Evolutionary conservation across 2,329 filamentous ascomycete genomes (phyloP), one percentile per base, ranked within the genome.

Genomic region (Dothistroma septosporum): DNA sequence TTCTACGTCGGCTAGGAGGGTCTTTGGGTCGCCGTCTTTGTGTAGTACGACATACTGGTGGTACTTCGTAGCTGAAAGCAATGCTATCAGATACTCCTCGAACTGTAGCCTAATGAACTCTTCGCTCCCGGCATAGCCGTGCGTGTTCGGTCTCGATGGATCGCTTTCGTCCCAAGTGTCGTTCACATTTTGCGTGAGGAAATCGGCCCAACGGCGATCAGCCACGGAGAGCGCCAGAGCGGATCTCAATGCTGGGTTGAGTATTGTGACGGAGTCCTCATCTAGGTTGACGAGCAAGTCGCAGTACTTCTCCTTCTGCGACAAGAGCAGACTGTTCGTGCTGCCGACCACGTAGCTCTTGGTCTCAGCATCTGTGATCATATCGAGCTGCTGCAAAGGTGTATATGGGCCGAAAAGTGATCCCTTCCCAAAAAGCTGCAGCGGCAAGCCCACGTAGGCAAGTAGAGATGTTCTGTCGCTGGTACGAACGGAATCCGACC

Each of bases 311-410:
- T 99, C 93, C 74, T 87, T 95, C 74, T 99, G 94, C 71, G 97
- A 92, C 11, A 99, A 79, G 35, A 99, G 82, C 24, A 99, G 82
- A 6, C 92, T 96, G 75, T 99, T 99, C 41, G 94, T 99, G 67
- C 92, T 97, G 64, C 94, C 94, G 60, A 99, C 92, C 57, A 99
- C 89, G 71, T 97, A 99, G 1, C 93, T 97, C 77, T 96, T 97
- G 21, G 94, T 97, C 47, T 91, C 90, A 69, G 91, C 87, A 76
- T 97, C 93, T 56, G 93, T 93, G 46, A 99, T 83, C 68, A 97
- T 84, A 74, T 99, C 93, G 59, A 99, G 86, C 76, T 97, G 92
- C 76, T 99, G 94, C 19, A 99, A 80, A 19, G 94, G 94, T 0
- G 94, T 99, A 73, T 99, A 99, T 0, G 94, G 94, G 2, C 94